Evolutionary conservation across 805 yeast genomes (phyloP).

Genomic region (Teunomyces panamensis): DNA sequence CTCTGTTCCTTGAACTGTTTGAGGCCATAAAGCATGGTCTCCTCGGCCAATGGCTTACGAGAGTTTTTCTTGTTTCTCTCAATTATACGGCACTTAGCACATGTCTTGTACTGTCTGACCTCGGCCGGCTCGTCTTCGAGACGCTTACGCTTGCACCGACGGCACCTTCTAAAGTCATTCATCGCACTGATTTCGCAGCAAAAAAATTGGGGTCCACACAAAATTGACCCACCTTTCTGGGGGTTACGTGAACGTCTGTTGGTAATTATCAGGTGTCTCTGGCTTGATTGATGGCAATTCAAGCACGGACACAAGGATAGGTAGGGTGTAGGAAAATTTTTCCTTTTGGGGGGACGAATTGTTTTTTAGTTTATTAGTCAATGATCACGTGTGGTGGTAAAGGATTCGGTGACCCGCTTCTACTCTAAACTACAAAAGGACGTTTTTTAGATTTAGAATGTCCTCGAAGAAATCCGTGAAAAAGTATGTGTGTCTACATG

Average conservation of each 20-base stretch:
- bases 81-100: constrained; percentile 56
- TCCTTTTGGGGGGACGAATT: constrained; percentile 1
- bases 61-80: constrained; percentile 46
- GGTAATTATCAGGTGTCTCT: not conserved
- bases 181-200: constrained; percentile 3
- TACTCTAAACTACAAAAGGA: not conserved
- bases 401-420: not conserved
- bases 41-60: constrained; percentile 46
- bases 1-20: constrained; percentile 41
- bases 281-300: constrained; percentile 1
- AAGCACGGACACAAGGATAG: not conserved
- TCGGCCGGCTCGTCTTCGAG: constrained; percentile 55
- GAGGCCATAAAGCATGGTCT: constrained; percentile 44
- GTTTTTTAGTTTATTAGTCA: constrained; percentile 1
- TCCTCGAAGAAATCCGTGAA: too few species aligned
- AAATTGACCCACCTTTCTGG: not conserved
- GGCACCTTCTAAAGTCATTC: constrained; percentile 40
- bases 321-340: constrained; percentile 2
- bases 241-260: not conserved
- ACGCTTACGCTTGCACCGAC: constrained; percentile 57
- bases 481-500: too few species aligned
- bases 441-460: too few species aligned
- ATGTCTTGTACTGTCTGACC: constrained; percentile 54
- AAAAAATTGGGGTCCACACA: not conserved
- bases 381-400: constrained; percentile 1